These are phyloP conservation scores for Cryphonectria nitschkei DNA, from an alignment of 2,329 filamentous ascomycete species.

Conservation along the genomic window DNA sequence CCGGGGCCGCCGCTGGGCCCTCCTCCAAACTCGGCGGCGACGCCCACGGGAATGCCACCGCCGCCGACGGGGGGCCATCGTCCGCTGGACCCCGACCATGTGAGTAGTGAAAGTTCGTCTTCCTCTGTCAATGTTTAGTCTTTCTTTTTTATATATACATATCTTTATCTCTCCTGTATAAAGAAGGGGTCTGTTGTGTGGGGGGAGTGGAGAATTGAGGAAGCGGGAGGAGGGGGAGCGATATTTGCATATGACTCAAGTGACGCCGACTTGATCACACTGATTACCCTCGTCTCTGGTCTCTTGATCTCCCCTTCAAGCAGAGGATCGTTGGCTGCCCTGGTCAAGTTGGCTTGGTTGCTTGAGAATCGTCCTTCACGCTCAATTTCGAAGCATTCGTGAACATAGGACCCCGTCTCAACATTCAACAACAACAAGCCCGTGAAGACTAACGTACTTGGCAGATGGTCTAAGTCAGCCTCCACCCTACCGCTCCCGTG, in stretches of 20 bases:
- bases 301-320: no score
- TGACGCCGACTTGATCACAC: not conserved
- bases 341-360: conserved; percentile 9
- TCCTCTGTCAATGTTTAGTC: conserved; percentile 20
- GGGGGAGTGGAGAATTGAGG: no score
- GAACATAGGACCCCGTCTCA: not conserved
- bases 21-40: conserved; percentile 35
- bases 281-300: no score
- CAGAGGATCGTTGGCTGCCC: not conserved
- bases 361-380: not conserved
- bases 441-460: conserved; percentile 10
- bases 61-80: conserved; percentile 32
- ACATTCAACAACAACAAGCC: not conserved
- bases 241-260: not conserved
- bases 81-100: conserved; percentile 28
- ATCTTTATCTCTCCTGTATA: not conserved
- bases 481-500: conserved; percentile 14
- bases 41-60: conserved; percentile 30
- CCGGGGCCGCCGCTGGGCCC: conserved; percentile 44
- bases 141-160: conserved; percentile 1
- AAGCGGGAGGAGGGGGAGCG: not conserved
- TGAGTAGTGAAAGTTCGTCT: conserved; percentile 28
- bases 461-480: conserved; percentile 29
- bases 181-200: not conserved
- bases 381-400: not conserved